Percentiles rank a stretch among this genome's conserved stretches.
phyloP scores from a whole-genome alignment of 352 stramenopile species.

The Saprolegnia diclina region DNA sequence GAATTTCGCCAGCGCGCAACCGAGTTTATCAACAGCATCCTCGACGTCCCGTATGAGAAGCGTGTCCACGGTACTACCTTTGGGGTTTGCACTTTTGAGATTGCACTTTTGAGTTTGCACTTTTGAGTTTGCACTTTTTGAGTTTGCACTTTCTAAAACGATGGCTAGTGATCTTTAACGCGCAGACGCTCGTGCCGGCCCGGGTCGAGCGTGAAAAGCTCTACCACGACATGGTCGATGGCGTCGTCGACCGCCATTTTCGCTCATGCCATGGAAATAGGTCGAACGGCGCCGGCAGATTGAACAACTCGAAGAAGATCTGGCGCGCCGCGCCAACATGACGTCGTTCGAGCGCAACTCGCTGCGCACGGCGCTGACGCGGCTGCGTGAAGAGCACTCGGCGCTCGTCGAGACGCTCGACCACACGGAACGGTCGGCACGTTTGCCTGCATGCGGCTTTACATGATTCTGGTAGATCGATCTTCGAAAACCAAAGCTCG shows the following conservation, averaged over 20 bases:
- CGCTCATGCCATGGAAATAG: not conserved
- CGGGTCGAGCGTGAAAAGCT: conserved; percentile 64
- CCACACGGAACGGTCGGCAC: conserved; percentile 40
- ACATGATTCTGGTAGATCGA: conserved; percentile 30
- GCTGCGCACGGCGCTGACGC: conserved; percentile 43
- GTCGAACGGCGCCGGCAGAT: conserved; percentile 18
- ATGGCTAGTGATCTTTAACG: conserved; percentile 43
- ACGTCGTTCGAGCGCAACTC: conserved; percentile 67
- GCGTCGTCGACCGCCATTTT: not conserved
- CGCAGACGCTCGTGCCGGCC: conserved; percentile 58
- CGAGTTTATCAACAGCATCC: conserved; percentile 51
- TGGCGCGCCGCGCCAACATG: conserved; percentile 64
- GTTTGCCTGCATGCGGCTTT: not conserved
- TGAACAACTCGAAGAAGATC: conserved; percentile 40
- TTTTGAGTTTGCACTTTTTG: too few species aligned
- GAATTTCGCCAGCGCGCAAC: conserved; percentile 55
- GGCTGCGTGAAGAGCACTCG: conserved; percentile 51
- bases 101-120: not conserved
- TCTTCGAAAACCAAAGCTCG: conserved; percentile 74
- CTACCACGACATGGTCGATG: conserved; percentile 56
- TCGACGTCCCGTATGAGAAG: conserved; percentile 77
- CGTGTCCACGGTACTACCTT: conserved; percentile 44
- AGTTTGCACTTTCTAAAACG: not conserved
- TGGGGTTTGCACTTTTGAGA: not conserved
- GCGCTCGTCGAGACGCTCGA: conserved; percentile 49